Conservation (phyloP, 176 grass and related monocot species). For the Urochloa ruziziensis region DNA sequence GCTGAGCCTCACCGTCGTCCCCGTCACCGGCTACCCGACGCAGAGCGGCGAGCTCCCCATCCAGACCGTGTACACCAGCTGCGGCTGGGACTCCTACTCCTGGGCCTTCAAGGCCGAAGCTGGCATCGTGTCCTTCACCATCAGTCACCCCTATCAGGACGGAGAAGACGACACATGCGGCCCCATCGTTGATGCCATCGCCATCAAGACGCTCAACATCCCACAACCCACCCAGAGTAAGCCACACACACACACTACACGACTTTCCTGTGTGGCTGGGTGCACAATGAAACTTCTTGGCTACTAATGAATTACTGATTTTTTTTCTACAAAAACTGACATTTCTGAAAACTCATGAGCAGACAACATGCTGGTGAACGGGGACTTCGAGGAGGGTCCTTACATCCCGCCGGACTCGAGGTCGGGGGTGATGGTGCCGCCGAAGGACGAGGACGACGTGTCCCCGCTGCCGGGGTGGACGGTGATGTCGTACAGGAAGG, state of each 20-base stretch:
- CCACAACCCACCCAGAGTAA: slow-evolving; percentile 21
- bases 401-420: slow-evolving; percentile 19
- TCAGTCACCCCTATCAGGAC: slow-evolving; percentile 32
- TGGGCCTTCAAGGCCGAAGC: slow-evolving; percentile 47
- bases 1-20: slow-evolving; percentile 34
- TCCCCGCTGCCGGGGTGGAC: slow-evolving; percentile 63
- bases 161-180: slow-evolving; percentile 46
- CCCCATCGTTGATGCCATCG: slow-evolving; percentile 45
- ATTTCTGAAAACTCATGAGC: neutral
- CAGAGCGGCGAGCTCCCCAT: slow-evolving; percentile 31
- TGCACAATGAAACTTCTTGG: neutral
- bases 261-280: neutral
- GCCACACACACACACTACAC: too few relatives aligned
- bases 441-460: slow-evolving; percentile 38
- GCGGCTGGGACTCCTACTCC: slow-evolving; percentile 57
- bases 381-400: slow-evolving; percentile 62
- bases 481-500: slow-evolving; percentile 62
- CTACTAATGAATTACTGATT: too few relatives aligned
- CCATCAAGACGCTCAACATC: slow-evolving; percentile 32
- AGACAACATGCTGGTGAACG: slow-evolving; percentile 49
- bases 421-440: slow-evolving; percentile 55
- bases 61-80: slow-evolving; percentile 56
- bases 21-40: neutral
- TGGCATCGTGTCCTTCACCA: slow-evolving; percentile 21
- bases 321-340: too few relatives aligned